phyloP scores from a whole-genome alignment of 331 rosid genomes.

The Pyracantha coccinea region DNA sequence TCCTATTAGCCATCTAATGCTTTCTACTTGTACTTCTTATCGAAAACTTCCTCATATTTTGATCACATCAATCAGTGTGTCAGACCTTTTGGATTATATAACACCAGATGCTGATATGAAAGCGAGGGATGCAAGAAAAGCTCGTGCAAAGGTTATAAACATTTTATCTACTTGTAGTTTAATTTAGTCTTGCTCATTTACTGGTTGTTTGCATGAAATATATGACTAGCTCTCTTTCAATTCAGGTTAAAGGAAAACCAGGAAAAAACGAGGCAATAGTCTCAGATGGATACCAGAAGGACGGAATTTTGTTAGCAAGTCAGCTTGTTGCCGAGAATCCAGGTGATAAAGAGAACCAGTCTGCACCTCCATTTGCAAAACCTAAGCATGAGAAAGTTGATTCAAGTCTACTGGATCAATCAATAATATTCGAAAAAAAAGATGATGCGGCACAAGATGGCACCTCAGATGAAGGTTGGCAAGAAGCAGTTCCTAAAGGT shows the following conservation, averaged over 20 bases:
- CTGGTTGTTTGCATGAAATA: not conserved
- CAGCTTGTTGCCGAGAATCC: constrained; percentile 41
- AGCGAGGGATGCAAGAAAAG: constrained; percentile 88
- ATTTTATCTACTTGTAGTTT: not conserved
- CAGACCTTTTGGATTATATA: constrained; percentile 96
- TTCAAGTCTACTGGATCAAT: constrained; percentile 35
- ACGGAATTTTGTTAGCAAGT: constrained; percentile 35
- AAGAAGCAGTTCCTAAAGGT: constrained; percentile 92
- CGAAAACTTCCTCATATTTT: too few relatives aligned
- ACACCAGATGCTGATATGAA: constrained; percentile 88
- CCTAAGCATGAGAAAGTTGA: constrained; percentile 41
- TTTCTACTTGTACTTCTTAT: too few relatives aligned
- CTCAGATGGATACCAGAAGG: constrained; percentile 62
- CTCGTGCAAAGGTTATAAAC: constrained; percentile 77
- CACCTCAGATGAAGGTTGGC: constrained; percentile 91
- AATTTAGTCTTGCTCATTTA: not conserved
- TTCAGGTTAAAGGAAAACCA: constrained; percentile 80
- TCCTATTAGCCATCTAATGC: too few relatives aligned
- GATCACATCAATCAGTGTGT: constrained; percentile 52
- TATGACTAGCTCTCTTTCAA: constrained; percentile 1
- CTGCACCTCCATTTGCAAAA: constrained; percentile 45
- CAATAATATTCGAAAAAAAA: constrained; percentile 20
- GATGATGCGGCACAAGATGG: constrained; percentile 47
- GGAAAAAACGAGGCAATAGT: constrained; percentile 59
- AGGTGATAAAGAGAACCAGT: constrained; percentile 80